Conservation (phyloP, 2,329 filamentous ascomycete genomes). For the Periconia sp. region DNA sequence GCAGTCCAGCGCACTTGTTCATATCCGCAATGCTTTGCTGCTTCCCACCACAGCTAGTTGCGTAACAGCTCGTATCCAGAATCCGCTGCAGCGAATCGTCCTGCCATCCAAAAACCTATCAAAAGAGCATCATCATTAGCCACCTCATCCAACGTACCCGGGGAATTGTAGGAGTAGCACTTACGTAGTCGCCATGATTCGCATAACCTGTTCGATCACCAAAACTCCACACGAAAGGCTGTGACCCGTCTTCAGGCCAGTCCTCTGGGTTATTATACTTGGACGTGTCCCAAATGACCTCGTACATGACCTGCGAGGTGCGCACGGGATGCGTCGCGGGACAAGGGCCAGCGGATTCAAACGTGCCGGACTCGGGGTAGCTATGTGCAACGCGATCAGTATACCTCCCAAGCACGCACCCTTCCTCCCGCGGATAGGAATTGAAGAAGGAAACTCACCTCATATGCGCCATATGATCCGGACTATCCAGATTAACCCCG, state of each 20-base stretch:
- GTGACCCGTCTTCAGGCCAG: constrained; percentile 18
- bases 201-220: constrained; percentile 43
- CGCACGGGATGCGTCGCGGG: constrained; percentile 16
- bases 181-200: constrained; percentile 53
- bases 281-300: constrained; percentile 19
- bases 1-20: constrained; percentile 30
- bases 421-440: not conserved
- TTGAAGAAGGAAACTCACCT: constrained; percentile 1
- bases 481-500: constrained; percentile 58
- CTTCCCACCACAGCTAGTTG: constrained; percentile 9
- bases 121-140: not conserved
- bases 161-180: not conserved
- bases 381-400: constrained; percentile 50
- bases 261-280: constrained; percentile 12
- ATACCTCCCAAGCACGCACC: not conserved
- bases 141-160: no score
- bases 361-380: constrained; percentile 40
- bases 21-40: constrained; percentile 10
- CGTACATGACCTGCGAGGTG: constrained; percentile 17
- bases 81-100: constrained; percentile 30
- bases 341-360: constrained; percentile 13
- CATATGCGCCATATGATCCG: constrained; percentile 53
- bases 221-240: constrained; percentile 19
- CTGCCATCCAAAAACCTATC: constrained; percentile 49
- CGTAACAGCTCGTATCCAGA: constrained; percentile 13